Evolutionary conservation across 176 grass and related monocot species (phyloP), one percentile per base, ranked within the genome.

Genomic region (Tuctoria greenei): DNA sequence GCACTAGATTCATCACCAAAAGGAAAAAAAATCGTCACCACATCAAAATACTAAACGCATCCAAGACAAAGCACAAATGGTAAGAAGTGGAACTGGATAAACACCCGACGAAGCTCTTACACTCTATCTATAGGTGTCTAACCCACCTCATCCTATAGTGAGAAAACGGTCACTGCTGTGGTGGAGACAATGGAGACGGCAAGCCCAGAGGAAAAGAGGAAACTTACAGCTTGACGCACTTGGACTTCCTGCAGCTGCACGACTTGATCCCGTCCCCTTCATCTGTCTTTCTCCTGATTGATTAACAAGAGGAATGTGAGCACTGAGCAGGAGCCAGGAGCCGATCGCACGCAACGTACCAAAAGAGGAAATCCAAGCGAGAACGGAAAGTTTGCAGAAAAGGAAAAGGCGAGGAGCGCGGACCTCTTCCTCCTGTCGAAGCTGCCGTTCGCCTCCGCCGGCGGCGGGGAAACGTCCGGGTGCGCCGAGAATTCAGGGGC

Each of bases 201-300:
- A 50, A 4, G 8, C 61, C 10, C 2, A 41, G 46, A 26, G 66
- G 13, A 17, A 72, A 25, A 54, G 24, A 60, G 66, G 17, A 13
- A 23, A 68, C 73, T 85, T 63, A 89, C 87, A 89, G 87, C 73
- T 89, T 89, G 11, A 85, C 60, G 73, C 87, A 89, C 79, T 42
- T 89, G 82, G 87, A 89, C 78, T 89, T 89, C 78, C 85, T 89
- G 82, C 87, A 89, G 82, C 82, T 85, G 78, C 87, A 89, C 60
- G 78, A 23, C 87, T 49, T 85, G 82, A 60, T 73, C 59, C 87
- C 78, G 4, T 89, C 81, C 28, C 52, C 82, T 4, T 85, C 83
- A 15, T 89, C 87, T 12, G 52, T 35, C 27, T 52, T 89, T 82
- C 82, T 85, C 87, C 82, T 84, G 52, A 24, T 51, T 15, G 14